A percentile compares a stretch with the other conserved stretches of the same genome.
These are phyloP conservation scores for Rhodamnia rubescens DNA, from an alignment of 345 rosid species.

Conservation along the genomic window DNA sequence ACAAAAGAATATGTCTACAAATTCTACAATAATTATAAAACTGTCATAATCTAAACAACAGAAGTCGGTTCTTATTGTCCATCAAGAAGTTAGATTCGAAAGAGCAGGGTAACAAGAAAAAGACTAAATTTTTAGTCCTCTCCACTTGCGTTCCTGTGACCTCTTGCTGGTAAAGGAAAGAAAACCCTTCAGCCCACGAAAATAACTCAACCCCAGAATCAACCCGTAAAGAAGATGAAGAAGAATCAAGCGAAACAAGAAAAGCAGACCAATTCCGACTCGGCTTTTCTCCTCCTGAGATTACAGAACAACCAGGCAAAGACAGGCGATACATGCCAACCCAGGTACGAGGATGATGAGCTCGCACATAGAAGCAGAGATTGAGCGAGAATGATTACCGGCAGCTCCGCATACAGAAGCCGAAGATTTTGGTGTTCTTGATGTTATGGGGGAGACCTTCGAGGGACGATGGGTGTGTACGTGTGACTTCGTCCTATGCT, in stretches of 20 bases:
- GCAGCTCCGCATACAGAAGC: background rate
- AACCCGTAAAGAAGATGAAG: background rate
- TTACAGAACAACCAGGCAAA: background rate
- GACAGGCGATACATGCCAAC: background rate
- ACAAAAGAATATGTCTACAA: background rate
- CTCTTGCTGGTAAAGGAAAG: background rate
- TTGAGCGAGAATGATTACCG: background rate
- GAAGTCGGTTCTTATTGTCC: background rate
- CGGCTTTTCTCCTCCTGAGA: background rate
- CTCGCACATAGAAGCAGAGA: background rate
- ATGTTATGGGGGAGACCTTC: background rate
- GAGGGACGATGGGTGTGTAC: background rate
- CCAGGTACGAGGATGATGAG: background rate
- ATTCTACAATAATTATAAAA: too few relatives aligned
- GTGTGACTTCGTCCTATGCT: background rate
- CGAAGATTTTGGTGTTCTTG: background rate
- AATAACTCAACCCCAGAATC: background rate
- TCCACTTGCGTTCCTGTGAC: background rate
- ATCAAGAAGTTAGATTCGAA: background rate
- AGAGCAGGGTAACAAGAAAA: background rate
- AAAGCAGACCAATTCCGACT: background rate
- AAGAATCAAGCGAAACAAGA: background rate
- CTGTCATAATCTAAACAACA: background rate
- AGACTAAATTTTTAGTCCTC: background rate
- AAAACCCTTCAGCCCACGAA: background rate